Evolutionary conservation across 441 rosid genomes (phyloP), one percentile per base, ranked within the genome.

Genomic region (Gossypium schwendimanii): DNA sequence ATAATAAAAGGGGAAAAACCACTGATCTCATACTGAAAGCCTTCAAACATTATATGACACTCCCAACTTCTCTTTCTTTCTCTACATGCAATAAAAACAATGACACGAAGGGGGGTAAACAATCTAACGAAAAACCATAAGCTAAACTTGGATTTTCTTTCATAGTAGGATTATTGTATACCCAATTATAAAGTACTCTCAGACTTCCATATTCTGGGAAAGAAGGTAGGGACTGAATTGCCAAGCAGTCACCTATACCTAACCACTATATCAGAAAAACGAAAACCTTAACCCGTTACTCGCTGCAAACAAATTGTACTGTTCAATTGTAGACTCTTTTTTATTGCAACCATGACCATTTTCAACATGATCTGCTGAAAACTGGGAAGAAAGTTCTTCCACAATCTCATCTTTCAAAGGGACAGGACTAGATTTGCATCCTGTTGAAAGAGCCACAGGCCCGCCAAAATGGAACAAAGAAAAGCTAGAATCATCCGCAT

Each of bases 381-480:
- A 78, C 68, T 81, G 85, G 11, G 86, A 79, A 73, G 91, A 81
- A 70, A 81, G 66, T 49, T 86, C 90, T 45, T 87, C 86, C 31
- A 20, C 79, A 14, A 74, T 71, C 60, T 70, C 89, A 57, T 81
- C 87, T 79, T 85, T 83, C 14, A 86, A 65, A 21, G 77, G 76
- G 60, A 77, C 79, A 70, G 79, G 74, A 75, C 78, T 79, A 3
- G 83, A 72, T 76, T 81, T 84, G 57, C 84, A 74, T 67, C 89
- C 88, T 57, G 79, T 78, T 15, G 93, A 80, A 73, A 85, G 77
- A 57, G 90, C 94, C 28, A 89, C 85, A n/a, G 98, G 98, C 21
- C 95, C 96, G 45, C 89, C 96, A 69, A 82, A 93, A 80, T 95
- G 99, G 75, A 95, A 95, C 76, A 93, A 78, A 72, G 99, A 95